Base-by-base conservation (phyloP, 257 asterid genomes). In the Lycium barbarum region DNA sequence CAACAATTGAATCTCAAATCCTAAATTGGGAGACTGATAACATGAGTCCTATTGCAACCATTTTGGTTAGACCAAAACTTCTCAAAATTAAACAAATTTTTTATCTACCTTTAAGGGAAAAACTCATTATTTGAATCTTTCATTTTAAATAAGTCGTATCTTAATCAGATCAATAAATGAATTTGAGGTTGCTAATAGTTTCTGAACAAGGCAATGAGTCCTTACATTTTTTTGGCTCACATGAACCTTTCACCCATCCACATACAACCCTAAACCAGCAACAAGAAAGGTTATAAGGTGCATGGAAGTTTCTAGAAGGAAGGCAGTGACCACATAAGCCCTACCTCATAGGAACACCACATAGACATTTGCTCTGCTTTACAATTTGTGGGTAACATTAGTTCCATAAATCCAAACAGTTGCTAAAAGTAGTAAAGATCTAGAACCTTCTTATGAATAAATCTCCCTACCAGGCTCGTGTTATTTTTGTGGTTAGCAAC, bases 391-490 rank as follows among this genome's bases (percentile, higher is more conserved):
- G 84, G 71, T 79, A 36, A 76, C 79, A 6, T 54, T 62, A 20
- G 62, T 74, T 49, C 18, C 3, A 22, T 43, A 76, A 76, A 7
- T 76, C 63, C 15, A 76, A 13, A 14, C 9, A 76, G n/a, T 76
- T 76, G 5, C 81, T 76, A 51, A 76, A 26, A 51, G 81, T 22
- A 13, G 47, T 13, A 49, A 73, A 26, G 20, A 18, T 72, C 89
- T 87, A 45, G 89, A 87, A 81, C 79, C 86, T 73, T 87, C 87
- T 84, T 84, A 79, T 79, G 73, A 84, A 22, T 51, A 76, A 49
- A 68, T 84, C 6, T 79, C 17, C 11, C 35, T n/a, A 9, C 33
- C 20, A 57, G 9, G 26, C 63, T 57, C 20, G 33, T 36, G 73
- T 80, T 68, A 59, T 53, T 57, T 57, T 57, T 15, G 22, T 57